Percentiles rank a stretch among this genome's conserved stretches.
Conservation (phyloP, 768 basidiomycete genomes). For the Cystobasidium onofrii region DNA sequence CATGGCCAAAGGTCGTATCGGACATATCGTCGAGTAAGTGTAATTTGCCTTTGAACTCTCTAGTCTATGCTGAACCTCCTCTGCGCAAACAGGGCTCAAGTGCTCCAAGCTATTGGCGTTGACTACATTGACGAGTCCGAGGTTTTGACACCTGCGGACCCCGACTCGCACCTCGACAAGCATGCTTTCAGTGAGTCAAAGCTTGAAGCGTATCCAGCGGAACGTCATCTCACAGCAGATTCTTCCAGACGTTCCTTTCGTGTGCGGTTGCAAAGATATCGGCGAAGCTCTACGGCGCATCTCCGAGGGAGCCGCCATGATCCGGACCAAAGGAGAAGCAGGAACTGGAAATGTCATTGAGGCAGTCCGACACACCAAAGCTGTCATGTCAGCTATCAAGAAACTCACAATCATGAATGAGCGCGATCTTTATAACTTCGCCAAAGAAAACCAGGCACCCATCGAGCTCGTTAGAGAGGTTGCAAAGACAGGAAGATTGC, state of each 20-base stretch:
- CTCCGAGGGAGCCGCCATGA: constrained; percentile 94
- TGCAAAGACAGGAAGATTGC: constrained; percentile 81
- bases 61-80: constrained; percentile 7
- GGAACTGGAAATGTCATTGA: constrained; percentile 51
- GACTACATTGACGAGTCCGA: constrained; percentile 96
- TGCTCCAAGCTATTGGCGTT: constrained; percentile 83
- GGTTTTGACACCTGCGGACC: constrained; percentile 91
- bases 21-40: constrained; percentile 78
- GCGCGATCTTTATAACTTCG: constrained; percentile 85
- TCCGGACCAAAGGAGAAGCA: constrained; percentile 88
- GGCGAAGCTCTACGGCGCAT: constrained; percentile 94
- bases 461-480: constrained; percentile 94
- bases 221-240: too few species aligned
- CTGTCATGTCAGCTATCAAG: constrained; percentile 75
- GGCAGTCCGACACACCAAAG: constrained; percentile 83
- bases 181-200: constrained; percentile 26
- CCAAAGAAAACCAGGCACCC: constrained; percentile 82
- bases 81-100: constrained; percentile 51
- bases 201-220: neutral
- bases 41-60: too few species aligned
- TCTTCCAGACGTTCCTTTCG: constrained; percentile 59
- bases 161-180: constrained; percentile 64
- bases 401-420: constrained; percentile 80
- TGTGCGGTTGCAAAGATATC: constrained; percentile 88
- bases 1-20: constrained; percentile 74